A percentile compares a stretch with the other conserved stretches of the same genome.
Conservation (phyloP, 163 green algal species). For the Volvox carteri region DNA sequence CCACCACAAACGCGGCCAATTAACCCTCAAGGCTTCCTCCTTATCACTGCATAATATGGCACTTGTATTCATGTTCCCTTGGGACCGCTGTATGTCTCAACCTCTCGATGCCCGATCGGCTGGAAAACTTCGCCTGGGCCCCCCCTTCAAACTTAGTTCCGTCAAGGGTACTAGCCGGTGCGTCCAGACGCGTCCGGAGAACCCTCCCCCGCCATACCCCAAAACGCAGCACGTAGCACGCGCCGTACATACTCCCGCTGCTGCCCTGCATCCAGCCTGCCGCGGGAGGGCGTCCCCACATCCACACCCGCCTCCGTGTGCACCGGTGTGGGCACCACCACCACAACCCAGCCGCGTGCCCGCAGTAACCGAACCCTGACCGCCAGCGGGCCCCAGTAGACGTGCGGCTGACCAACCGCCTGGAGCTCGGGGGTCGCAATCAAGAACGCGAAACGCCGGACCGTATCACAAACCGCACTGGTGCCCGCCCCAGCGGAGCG, state of each 20-base stretch:
- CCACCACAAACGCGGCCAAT: too few relatives aligned
- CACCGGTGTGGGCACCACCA: constrained; percentile 42
- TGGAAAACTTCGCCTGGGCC: too few relatives aligned
- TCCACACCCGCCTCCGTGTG: neutral
- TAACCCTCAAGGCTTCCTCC: too few relatives aligned
- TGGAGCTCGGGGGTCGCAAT: neutral
- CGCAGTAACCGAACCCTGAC: constrained; percentile 31
- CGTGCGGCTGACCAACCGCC: neutral
- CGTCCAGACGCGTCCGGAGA: too few relatives aligned
- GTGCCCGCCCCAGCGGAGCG: neutral
- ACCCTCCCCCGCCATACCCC: neutral
- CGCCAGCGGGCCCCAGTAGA: constrained; percentile 2
- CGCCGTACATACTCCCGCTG: constrained; percentile 15
- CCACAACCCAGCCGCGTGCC: constrained; percentile 50
- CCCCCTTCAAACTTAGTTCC: too few relatives aligned
- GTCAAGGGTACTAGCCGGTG: too few relatives aligned
- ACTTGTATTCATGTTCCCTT: too few relatives aligned
- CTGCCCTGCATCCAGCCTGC: neutral
- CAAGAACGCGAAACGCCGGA: constrained; percentile 24
- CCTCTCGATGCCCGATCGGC: too few relatives aligned
- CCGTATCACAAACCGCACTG: too few relatives aligned
- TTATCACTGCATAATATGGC: too few relatives aligned
- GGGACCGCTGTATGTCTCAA: too few relatives aligned
- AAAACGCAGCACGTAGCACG: neutral
- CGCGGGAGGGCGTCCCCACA: neutral